A percentile compares a stretch with the other conserved stretches of the same genome.
Conservation (phyloP, 1,284 basidiomycete species). For the Malassezia restricta region DNA sequence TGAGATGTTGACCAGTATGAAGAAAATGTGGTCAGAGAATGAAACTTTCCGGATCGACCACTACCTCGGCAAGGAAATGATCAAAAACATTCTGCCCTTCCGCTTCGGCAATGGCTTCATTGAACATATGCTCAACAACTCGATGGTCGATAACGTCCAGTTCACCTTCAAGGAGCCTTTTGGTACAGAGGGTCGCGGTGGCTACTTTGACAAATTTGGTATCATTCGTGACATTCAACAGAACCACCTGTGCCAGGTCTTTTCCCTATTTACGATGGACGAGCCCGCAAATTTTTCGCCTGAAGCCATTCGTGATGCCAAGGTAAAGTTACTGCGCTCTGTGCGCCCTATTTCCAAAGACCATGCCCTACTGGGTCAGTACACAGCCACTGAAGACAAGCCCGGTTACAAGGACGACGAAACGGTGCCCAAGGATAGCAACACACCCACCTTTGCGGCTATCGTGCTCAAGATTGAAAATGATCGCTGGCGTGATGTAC, state of each 20-base stretch:
- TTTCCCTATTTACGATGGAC: constrained; percentile 47
- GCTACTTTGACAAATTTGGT: constrained; percentile 48
- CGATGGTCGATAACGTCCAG: constrained; percentile 45
- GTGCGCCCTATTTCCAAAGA: constrained; percentile 40
- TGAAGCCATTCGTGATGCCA: constrained; percentile 46
- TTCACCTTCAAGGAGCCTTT: constrained; percentile 48
- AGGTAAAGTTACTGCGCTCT: constrained; percentile 44
- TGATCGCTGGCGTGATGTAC: constrained; percentile 41
- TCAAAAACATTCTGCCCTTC: constrained; percentile 44
- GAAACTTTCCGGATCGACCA: constrained; percentile 46
- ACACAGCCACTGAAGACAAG: constrained; percentile 43
- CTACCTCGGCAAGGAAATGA: constrained; percentile 46
- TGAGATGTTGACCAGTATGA: constrained; percentile 43
- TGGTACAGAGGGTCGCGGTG: constrained; percentile 47
- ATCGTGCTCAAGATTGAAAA: constrained; percentile 40
- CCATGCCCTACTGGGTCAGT: constrained; percentile 46
- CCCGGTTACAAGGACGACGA: constrained; percentile 48
- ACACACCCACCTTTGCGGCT: constrained; percentile 47
- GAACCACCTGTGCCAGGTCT: constrained; percentile 46
- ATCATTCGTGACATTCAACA: constrained; percentile 48
- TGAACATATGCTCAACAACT: constrained; percentile 43
- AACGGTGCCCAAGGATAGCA: constrained; percentile 47
- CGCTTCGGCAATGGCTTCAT: constrained; percentile 42
- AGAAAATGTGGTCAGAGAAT: constrained; percentile 42
- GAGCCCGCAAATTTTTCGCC: constrained; percentile 42